Evolutionary conservation across 179 eudicot genomes (phyloP), one percentile per base, ranked within the genome.

Genomic region (Beta lomatogona): DNA sequence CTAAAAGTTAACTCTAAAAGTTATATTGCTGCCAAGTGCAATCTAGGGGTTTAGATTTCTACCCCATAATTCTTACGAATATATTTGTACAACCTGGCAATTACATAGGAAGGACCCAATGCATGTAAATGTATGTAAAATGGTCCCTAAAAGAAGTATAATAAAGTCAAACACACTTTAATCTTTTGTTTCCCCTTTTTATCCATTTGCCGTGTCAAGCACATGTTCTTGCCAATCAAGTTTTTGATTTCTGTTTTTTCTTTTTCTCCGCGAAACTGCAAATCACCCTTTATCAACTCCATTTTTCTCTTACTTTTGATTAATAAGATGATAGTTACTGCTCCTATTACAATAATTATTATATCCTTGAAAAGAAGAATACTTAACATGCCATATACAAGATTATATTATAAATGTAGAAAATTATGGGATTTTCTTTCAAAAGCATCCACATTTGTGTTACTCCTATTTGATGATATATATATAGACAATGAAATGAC

Each of bases 101-200:
- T 59, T 82, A 59, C 84, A 67, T 77, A 53, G 66, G 48, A 82
- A 77, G 77, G 73, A 82, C 81, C 57, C 65, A 82, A 70, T 76
- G 53, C 44, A 63, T 71, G 64, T 54, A 52, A 55, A 36, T 50
- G 22, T 13, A 53, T 13, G 46, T 28, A 65, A 78, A 74, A 54
- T 81, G 71, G 83, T 81, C 83, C 77, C 63, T 57, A 81, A 77
- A 65, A 65, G 59, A 81, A 73, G 84, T 59, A 77, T 81, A 52
- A 52, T 31, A 66, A 73, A 85, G 87, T 85, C 87, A 85, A 81
- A 67, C 73, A 31, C 16, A 60, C 87, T 85, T 85, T 85, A 78
- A 85, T 41, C 77, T 85, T 81, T 78, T 85, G 87, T 78, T 85
- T 82, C 84, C 76, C 21, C 76, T 81, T 81, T 81, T 81, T 78